Evolutionary conservation across 306 rosid genomes (phyloP), one percentile per base, ranked within the genome.

Genomic region (Dryas drummondii): DNA sequence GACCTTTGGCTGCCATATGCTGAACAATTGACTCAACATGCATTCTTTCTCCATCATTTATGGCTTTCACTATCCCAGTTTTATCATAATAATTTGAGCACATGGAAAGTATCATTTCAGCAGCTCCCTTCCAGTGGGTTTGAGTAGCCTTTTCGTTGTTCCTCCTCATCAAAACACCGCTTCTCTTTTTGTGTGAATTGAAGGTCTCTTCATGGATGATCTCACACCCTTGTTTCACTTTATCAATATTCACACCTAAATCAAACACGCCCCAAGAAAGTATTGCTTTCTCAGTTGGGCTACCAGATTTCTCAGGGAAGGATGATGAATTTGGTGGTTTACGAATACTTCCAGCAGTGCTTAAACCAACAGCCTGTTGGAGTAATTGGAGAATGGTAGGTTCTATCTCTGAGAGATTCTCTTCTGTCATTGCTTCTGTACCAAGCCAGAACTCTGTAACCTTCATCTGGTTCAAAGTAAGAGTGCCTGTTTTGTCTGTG

Each of bases 261-360:
- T 54, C 7, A 48, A 19, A 22, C 22, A 74, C 61, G 0, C 62
- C 78, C 78, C 78, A 74, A 7, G 59, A 50, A 17, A 74, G 70
- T 40, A 74, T 61, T 17, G 78, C 78, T 42, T 62, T 74, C 50
- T 74, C 78, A 0, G 78, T 74, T 17, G 78, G 78, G 50, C 78
- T 74, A n/a, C 71, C 78, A n/a, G 78, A 74, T 16, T 62, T 63
- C 15, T 74, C 71, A n/a, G 66, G 44, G 22, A 15, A 40, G n/a
- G n/a, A 14, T 3, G 54, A 48, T 6, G 41, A 50, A 62, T 27
- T 50, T 27, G 37, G 22, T 0, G 60, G 59, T 11, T 15, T 73
- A n/a, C 44, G 61, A 3, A 73, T 66, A 37, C 57, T 73, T 3
- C 78, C 70, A 4, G 78, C 50, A 11, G 70, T 62, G 41, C 62